Evolutionary conservation across 257 asterid genomes (phyloP), one percentile per base, ranked within the genome.

Genomic region (Gentiana macrophylla): DNA sequence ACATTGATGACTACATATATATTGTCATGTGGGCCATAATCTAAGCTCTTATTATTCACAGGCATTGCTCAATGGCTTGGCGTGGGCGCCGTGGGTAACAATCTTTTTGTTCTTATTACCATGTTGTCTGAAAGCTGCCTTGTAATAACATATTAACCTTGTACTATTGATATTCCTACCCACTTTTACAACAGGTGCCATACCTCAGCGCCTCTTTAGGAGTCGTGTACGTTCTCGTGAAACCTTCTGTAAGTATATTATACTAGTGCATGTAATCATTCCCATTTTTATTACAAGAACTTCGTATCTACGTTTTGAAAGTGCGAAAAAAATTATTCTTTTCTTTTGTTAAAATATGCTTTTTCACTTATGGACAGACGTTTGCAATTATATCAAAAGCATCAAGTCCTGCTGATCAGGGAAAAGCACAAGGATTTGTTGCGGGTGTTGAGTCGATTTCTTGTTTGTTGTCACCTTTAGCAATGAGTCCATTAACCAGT

Each of bases 1-100:
- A 41, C 46, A 7, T 41, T 0, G 10, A 4, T 41, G 46, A 1
- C 46, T 41, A 41, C 24, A 24, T 41, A 10, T 41, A 5, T 10
- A 41, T 41, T 41, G 8, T 5, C 46, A 41, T 41, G 6, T 41
- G 9, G 9, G 46, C 9, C 46, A 41, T 7, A 46, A 41, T 52
- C 52, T 3, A 46, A 12, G 24, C 35, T 33, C 63, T 59, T 24
- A 0, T 52, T 59, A 34, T 60, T 37, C 51, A 60, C 84, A 89
- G 97, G 97, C 94, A 66, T 61, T 86, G 67, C 77, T 86, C n/a
- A 84, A 82, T 60, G 97, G 97, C 57, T 76, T 84, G 77, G 97
- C 97, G 33, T 90, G 96, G 97, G 94, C 97, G 49, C 72, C 97
- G 24, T 90, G 96, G 97, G 97, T 89, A 75, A 12, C 74, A 46